Conservation (phyloP, 768 basidiomycete species). For the Suillus subaureus region DNA sequence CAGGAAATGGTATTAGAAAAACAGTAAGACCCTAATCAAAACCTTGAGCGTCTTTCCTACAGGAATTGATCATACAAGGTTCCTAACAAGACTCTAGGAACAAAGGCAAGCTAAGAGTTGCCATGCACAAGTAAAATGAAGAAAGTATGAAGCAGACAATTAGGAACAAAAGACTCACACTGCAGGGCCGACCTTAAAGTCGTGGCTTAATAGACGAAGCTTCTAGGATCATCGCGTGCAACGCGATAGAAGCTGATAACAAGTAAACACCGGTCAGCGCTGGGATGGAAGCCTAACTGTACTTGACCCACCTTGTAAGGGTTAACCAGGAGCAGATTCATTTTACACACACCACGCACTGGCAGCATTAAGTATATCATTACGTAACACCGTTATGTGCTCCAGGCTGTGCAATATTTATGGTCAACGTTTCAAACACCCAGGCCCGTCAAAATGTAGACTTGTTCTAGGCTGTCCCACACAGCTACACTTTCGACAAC, state of each 20-base stretch:
- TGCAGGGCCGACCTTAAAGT: neutral
- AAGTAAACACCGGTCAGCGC: neutral
- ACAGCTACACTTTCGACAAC: neutral
- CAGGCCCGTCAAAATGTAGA: neutral
- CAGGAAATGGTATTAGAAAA: neutral
- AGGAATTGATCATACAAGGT: neutral
- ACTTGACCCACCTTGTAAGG: conserved; percentile 3
- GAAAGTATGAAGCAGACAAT: conserved; percentile 4
- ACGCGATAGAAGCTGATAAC: neutral
- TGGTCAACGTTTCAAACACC: neutral
- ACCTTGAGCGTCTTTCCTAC: neutral
- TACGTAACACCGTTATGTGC: neutral
- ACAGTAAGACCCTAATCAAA: neutral
- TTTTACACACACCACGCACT: neutral
- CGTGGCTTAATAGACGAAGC: conserved; percentile 2
- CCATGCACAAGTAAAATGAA: neutral
- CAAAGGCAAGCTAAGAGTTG: neutral
- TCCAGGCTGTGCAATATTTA: neutral
- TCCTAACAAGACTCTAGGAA: neutral
- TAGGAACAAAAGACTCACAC: neutral
- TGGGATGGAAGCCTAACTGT: too few relatives aligned
- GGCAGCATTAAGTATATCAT: neutral
- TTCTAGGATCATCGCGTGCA: conserved; percentile 6
- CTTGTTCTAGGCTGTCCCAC: conserved; percentile 1
- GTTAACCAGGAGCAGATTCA: neutral